Evolutionary conservation across 2,329 filamentous ascomycete species (phyloP), one percentile per base, ranked within the genome.

Genomic region (Fusarium illudens): DNA sequence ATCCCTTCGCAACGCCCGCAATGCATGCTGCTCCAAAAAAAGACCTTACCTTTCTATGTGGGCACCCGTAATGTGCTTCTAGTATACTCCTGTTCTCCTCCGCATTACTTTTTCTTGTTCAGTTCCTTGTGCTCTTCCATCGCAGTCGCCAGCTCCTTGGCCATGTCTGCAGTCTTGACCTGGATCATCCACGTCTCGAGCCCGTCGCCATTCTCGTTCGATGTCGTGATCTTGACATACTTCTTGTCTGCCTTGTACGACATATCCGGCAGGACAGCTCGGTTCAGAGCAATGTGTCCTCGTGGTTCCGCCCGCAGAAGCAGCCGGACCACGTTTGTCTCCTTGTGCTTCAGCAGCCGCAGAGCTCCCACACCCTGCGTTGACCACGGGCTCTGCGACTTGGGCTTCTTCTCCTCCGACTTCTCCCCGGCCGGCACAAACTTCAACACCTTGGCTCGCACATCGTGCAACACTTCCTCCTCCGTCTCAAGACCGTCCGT

Each of bases 251-350:
- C 80, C 72, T 86, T 86, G 80, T 94, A 94, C 6, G 83, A 82
- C 54, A 89, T 79, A n/a, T 84, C 81, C 2, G 87, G 81, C 32
- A 92, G 78, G 50, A 94, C 78, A 19, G 83, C 78, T 70, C 90
- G 87, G 79, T 96, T 96, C 73, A 96, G 81, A 4, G 91, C 86
- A 48, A 95, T 83, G 36, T 90, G 87, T 15, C 93, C 93, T 65
- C 89, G 86, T 0, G 92, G 92, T 67, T 94, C 91, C n/a, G 88
- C 87, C 51, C 93, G 88, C 65, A 94, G 80, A 19, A 96, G 80
- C 46, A 96, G 81, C 37, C 93, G 88, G 4, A 89, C 86, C 27
- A 85, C 84, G 19, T 86, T 87, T 1, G 89, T 92, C 15, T 84
- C 84, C 76, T 92, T 91, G 80, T 95, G 86, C 78, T 91, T 90